Evolutionary conservation across 1,284 basidiomycete species (phyloP), one percentile per base, ranked within the genome.

Genomic region (Vanrija sp.): DNA sequence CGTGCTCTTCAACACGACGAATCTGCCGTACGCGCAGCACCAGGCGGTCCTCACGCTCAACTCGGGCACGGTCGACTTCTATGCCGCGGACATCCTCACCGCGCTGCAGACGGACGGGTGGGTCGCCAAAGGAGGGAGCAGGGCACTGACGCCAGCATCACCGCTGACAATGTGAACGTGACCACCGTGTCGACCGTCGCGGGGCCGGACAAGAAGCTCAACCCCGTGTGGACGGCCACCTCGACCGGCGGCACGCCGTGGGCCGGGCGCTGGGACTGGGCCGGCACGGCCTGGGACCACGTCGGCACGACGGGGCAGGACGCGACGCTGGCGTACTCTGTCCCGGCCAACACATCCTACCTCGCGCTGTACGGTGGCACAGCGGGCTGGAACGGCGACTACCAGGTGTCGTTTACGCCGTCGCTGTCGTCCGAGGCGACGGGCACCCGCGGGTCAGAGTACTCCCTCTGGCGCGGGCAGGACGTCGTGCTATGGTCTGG

Each of bases 211-310:
- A 49, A 49, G 47, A 7, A 10, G 4, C 19, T 49, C 25, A 40
- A 39, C 38, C 38, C 47, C 16, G 21, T 5, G 23, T 40, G 16
- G 3, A 18, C 10, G n/a, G 38, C 23, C 4, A 49, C 23, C 7
- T 39, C 47, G 15, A 49, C 47, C 3, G 23, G 28, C 38, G 38
- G 34, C 15, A 42, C 39, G 21, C 16, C 39, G 14, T 49, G 47
- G 47, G 25, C 38, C 3, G 47, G 47, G 4, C 47, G 47, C 9
- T 49, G 47, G 47, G 47, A 49, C 38, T 49, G 47, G 47, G 47
- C 47, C 1, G 47, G 47, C 3, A 49, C 47, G 16, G 47, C 39
- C 12, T 49, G 47, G 47, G 47, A 49, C 23, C 47, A 49, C 21
- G 39, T 38, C n/a, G 47, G 47, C 14, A 42, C 47, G 12, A 42